Conservation (phyloP, 306 rosid species). For the Potentilla sterilis region DNA sequence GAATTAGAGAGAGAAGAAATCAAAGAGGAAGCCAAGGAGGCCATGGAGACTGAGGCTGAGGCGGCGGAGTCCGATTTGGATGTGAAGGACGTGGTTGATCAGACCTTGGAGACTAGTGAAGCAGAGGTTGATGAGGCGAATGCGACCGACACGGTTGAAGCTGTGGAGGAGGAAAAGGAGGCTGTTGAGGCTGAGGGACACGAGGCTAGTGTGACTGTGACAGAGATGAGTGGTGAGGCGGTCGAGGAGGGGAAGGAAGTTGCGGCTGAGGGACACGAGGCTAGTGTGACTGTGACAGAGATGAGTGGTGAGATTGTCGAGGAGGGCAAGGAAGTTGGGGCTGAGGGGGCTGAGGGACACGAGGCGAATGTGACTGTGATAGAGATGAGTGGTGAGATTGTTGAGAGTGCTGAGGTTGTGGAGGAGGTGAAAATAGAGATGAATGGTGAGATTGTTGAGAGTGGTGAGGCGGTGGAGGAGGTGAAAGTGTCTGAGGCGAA, state of each 20-base stretch:
- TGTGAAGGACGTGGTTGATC: background rate
- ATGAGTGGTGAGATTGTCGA: constrained; percentile 13
- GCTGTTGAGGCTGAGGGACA: background rate
- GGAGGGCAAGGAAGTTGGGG: background rate
- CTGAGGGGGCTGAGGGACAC: no score
- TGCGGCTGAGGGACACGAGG: constrained; percentile 9
- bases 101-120: constrained; percentile 1
- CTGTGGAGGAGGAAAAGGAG: constrained; percentile 17
- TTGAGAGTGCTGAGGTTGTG: background rate
- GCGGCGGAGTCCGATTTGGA: background rate
- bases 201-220: background rate
- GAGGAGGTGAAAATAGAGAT: no score
- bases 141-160: constrained; percentile 12
- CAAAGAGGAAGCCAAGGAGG: background rate
- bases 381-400: background rate
- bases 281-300: background rate
- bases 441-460: background rate
- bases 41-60: constrained; percentile 4
- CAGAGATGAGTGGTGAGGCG: background rate
- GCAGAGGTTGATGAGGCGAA: constrained; percentile 19
- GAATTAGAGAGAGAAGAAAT: background rate
- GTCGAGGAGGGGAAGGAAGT: background rate
- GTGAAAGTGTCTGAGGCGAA: constrained; percentile 12
- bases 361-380: background rate
- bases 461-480: constrained; percentile 6